A percentile compares a stretch with the other conserved stretches of the same genome.
phyloP scores from a whole-genome alignment of 2,329 filamentous ascomycete genomes.

The Ophiostoma montium region DNA sequence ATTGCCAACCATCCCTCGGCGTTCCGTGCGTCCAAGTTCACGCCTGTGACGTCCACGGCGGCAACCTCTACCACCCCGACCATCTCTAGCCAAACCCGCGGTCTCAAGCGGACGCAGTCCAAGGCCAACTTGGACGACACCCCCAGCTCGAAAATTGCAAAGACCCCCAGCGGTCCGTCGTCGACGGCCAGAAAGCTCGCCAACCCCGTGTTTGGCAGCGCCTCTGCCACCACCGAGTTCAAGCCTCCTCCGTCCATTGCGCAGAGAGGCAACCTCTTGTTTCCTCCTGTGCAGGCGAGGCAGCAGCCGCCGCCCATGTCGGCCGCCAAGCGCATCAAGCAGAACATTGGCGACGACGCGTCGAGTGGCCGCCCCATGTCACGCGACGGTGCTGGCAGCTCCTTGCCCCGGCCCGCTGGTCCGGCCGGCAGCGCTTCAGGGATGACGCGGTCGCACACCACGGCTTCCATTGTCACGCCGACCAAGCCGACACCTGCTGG shows the following conservation, averaged over 20 bases:
- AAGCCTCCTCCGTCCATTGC: conserved; percentile 6
- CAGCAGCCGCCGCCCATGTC: conserved; percentile 21
- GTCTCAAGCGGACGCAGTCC: conserved; percentile 38
- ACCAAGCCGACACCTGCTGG: conserved; percentile 62
- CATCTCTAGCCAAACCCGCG: conserved; percentile 10
- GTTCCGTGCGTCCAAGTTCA: conserved; percentile 47
- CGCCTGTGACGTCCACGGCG: conserved; percentile 27
- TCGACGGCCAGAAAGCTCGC: conserved; percentile 17
- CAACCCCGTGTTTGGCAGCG: conserved; percentile 17
- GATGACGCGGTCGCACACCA: conserved; percentile 31
- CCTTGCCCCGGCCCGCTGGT: conserved; percentile 26
- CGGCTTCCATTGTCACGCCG: conserved; percentile 55
- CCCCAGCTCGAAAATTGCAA: conserved; percentile 23
- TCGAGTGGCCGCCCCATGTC: conserved; percentile 50
- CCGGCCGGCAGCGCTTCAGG: conserved; percentile 12
- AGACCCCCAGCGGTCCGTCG: not conserved
- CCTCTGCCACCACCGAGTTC: conserved; percentile 16
- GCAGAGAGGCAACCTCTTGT: conserved; percentile 15
- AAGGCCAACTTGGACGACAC: conserved; percentile 50
- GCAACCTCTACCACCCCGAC: conserved; percentile 1
- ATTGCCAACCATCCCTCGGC: conserved; percentile 76
- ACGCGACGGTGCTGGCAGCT: conserved; percentile 27
- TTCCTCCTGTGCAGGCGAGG: conserved; percentile 9
- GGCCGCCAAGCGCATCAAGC: conserved; percentile 57
- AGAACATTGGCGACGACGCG: conserved; percentile 52